Evolutionary conservation across 2,329 filamentous ascomycete species (phyloP).

Genomic region (Calonectria pseudoreteaudii): DNA sequence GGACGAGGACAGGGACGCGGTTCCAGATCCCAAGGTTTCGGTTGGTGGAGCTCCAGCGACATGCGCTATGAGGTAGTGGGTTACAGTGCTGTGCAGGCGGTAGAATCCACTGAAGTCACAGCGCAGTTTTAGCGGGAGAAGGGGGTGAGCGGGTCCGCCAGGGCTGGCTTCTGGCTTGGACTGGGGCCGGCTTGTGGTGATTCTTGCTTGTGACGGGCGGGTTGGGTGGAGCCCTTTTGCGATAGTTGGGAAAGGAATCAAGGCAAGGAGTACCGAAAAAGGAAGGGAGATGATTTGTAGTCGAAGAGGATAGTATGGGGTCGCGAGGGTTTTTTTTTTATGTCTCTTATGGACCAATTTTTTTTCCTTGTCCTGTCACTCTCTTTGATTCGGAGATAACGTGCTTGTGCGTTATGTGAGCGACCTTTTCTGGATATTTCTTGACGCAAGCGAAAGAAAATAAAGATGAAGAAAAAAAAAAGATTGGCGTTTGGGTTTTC

Average conservation of each 20-base stretch:
- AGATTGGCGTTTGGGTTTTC: not conserved
- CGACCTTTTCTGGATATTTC: not conserved
- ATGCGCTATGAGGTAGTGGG: slow-evolving; percentile 10
- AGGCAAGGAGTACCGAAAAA: not conserved
- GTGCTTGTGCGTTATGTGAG: not conserved
- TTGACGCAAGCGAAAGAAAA: not conserved
- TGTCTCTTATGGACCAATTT: not conserved
- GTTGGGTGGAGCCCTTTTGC: not conserved
- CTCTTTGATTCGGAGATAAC: not conserved
- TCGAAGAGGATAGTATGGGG: not conserved
- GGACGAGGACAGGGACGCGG: slow-evolving; percentile 1
- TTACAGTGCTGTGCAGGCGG: not conserved
- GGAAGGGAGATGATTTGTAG: slow-evolving; percentile 1
- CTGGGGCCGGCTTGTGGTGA: not conserved
- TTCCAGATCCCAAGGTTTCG: slow-evolving; percentile 17
- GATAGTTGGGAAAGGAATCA: not conserved
- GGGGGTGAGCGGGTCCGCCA: slow-evolving; percentile 7
- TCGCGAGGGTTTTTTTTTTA: not conserved
- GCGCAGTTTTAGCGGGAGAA: slow-evolving; percentile 8
- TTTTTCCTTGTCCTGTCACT: not conserved
- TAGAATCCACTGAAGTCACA: slow-evolving; percentile 13
- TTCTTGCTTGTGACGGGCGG: slow-evolving; percentile 4
- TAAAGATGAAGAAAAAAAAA: not conserved
- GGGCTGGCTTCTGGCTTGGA: not conserved
- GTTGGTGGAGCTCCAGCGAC: slow-evolving; percentile 18